A percentile compares a stretch with the other conserved stretches of the same genome.
phyloP scores from a whole-genome alignment of 176 grass and related monocot genomes.

The Zoysia pacifica region DNA sequence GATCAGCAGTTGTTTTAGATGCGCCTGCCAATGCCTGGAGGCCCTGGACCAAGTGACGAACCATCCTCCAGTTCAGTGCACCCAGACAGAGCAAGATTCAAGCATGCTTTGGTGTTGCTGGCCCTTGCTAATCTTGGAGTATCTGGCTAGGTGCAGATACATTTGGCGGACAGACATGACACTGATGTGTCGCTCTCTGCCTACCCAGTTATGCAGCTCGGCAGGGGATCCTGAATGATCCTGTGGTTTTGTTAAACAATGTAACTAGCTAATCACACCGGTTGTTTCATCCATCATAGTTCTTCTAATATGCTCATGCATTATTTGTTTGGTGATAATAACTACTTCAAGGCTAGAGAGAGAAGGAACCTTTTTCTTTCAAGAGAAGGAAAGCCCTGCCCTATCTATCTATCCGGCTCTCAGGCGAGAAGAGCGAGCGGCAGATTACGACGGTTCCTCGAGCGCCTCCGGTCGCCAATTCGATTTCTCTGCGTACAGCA shows the following conservation, averaged over 20 bases:
- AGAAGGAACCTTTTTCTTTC: no score
- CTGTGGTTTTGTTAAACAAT: background rate
- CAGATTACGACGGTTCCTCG: constrained; percentile 32
- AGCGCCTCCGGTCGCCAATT: constrained; percentile 74
- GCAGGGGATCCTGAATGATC: background rate
- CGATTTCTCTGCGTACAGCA: constrained; percentile 74
- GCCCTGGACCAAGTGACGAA: background rate
- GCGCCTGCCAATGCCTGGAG: background rate
- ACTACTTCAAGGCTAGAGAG: no score
- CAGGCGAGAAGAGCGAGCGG: background rate
- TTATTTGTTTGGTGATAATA: no score
- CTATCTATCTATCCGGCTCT: constrained; percentile 29
- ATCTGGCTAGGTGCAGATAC: background rate
- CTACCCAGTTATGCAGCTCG: background rate
- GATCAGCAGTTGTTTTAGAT: background rate
- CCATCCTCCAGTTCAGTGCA: background rate
- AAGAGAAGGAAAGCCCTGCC: no score
- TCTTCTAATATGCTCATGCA: no score
- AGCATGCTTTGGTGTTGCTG: background rate
- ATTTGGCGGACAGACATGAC: constrained; percentile 27
- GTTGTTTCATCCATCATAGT: background rate
- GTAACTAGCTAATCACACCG: background rate
- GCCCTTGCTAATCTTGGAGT: background rate
- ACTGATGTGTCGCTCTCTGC: background rate
- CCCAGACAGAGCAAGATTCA: background rate